Base-by-base conservation (phyloP, 2,329 filamentous ascomycete species). In the Graphiopsis chlorocephala region DNA sequence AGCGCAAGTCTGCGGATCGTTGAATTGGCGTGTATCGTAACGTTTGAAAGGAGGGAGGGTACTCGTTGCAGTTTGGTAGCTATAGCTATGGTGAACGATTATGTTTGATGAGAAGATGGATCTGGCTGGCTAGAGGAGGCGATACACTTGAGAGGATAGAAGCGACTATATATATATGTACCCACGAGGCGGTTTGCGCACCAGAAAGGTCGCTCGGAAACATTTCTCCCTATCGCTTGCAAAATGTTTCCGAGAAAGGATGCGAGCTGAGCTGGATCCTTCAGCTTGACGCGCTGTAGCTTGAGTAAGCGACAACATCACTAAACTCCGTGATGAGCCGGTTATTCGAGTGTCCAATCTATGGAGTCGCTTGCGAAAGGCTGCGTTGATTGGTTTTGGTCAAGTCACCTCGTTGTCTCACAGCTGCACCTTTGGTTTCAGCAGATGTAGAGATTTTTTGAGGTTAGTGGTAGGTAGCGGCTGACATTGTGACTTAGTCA, bases 171-270 rank as follows among this genome's bases (percentile, higher is more conserved):
- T 58, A 53, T 53, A 58, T 29, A 29, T 42, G 20, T 42, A n/a
- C 23, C 17, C 17, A 25, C 26, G 47, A 15, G 47, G 28, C 10
- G 17, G 50, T 29, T 29, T 53, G 25, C 28, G 26, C 50, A 23
- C 26, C 25, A 4, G 3, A 31, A 29, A 20, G 26, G 15, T 53
- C 25, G 50, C 50, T 53, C 50, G 50, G 50, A 53, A 29, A 53
- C 50, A 50, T 53, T 53, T 58, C 28, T 55, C 17, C 10, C 29
- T 6, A 15, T 11, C 23, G 55, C 20, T 31, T 26, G 20, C 17
- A 7, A 20, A 38, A 56, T 38, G 53, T 56, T 56, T 56, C 53
- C 53, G 53, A 56, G 28, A 17, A 56, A 56, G 53, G 53, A 56
- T 56, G 29, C 31, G 53, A 56, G 53, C 53, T 56, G 53, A 56